These are phyloP conservation scores for Rhizopogon sp. DNA, from an alignment of 768 basidiomycete species.

Conservation along the genomic window DNA sequence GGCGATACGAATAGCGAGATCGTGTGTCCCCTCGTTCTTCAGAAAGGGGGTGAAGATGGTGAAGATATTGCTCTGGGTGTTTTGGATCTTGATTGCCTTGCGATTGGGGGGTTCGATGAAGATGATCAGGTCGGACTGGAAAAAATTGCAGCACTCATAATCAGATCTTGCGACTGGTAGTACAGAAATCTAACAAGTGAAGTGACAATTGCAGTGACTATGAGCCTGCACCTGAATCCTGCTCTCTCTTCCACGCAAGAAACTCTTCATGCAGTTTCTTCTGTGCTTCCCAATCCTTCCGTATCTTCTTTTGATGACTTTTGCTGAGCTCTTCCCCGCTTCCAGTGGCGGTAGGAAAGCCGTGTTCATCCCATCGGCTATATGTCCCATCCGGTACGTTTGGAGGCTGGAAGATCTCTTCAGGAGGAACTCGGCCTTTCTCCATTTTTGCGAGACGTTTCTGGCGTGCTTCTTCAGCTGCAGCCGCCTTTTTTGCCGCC, in stretches of 20 bases:
- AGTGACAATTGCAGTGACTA: background rate
- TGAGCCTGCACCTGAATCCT: background rate
- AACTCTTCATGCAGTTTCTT: constrained; percentile 79
- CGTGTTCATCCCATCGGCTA: constrained; percentile 78
- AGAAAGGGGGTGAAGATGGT: constrained; percentile 23
- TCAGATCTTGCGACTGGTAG: constrained; percentile 64
- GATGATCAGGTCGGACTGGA: constrained; percentile 78
- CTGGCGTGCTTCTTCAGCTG: constrained; percentile 56
- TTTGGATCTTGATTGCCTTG: constrained; percentile 84
- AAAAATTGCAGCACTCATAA: constrained; percentile 61
- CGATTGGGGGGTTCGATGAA: constrained; percentile 62
- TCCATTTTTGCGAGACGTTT: constrained; percentile 79
- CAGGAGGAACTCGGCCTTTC: constrained; percentile 71
- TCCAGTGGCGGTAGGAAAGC: constrained; percentile 80
- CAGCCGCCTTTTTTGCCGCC: constrained; percentile 71
- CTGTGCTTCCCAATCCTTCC: constrained; percentile 71
- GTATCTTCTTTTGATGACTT: constrained; percentile 67
- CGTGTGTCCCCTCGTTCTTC: constrained; percentile 67
- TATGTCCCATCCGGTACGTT: constrained; percentile 70
- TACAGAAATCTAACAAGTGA: constrained; percentile 11
- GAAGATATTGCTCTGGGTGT: constrained; percentile 44
- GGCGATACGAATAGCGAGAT: constrained; percentile 88
- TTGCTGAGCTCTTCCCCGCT: constrained; percentile 86
- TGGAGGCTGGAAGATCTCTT: constrained; percentile 81
- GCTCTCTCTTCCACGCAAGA: constrained; percentile 41